Evolutionary conservation across 1,284 basidiomycete genomes (phyloP).

Genomic region (Trametes sp.): DNA sequence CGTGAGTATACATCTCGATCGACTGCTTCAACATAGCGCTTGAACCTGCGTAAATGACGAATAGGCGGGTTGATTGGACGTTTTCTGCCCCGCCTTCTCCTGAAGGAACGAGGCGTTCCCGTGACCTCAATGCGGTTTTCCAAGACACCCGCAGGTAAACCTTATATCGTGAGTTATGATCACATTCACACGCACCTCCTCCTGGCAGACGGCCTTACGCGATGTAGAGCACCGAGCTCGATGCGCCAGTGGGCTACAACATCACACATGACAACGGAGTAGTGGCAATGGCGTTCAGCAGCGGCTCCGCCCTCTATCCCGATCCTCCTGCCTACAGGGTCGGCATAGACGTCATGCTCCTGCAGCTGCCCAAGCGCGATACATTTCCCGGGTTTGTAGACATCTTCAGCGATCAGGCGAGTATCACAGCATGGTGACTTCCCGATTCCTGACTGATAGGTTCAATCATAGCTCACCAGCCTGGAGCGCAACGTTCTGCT

Average conservation of each 20-base stretch:
- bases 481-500: slow-evolving; percentile 57
- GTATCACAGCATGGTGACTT: not conserved
- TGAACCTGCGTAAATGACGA: not conserved
- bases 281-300: slow-evolving; percentile 71
- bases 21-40: not conserved
- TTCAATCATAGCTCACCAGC: slow-evolving; percentile 57
- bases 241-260: slow-evolving; percentile 74
- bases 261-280: slow-evolving; percentile 80
- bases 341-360: slow-evolving; percentile 83
- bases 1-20: slow-evolving; percentile 51
- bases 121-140: slow-evolving; percentile 57
- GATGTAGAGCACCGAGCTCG: slow-evolving; percentile 52
- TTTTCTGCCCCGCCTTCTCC: slow-evolving; percentile 67
- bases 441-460: not conserved
- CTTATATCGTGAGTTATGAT: slow-evolving; percentile 64
- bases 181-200: not conserved
- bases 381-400: slow-evolving; percentile 67
- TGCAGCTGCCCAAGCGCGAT: slow-evolving; percentile 64
- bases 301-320: slow-evolving; percentile 48
- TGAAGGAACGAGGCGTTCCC: slow-evolving; percentile 61
- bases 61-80: slow-evolving; percentile 79
- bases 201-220: too few species aligned
- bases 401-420: slow-evolving; percentile 71
- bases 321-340: slow-evolving; percentile 66
- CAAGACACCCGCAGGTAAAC: slow-evolving; percentile 70